Conservation (phyloP, 139 green algal species). For the Chlorella sorokiniana region DNA sequence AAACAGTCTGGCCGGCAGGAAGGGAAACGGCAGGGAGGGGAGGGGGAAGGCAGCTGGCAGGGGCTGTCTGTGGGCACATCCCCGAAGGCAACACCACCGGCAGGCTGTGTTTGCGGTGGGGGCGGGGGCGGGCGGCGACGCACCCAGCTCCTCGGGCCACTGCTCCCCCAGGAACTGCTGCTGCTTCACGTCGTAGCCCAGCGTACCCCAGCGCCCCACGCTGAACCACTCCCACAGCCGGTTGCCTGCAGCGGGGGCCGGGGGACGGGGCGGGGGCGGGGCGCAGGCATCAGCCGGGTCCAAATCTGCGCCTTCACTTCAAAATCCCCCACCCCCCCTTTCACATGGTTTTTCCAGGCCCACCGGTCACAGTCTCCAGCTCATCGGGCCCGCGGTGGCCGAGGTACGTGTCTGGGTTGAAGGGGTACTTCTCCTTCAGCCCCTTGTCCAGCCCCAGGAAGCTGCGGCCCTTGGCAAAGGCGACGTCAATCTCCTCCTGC, state of each 20-base stretch:
- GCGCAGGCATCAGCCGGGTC: neutral
- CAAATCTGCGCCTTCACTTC: neutral
- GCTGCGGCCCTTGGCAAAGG: constrained; percentile 6
- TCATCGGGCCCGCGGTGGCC: constrained; percentile 32
- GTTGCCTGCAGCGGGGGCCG: constrained; percentile 33
- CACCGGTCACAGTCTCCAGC: constrained; percentile 43
- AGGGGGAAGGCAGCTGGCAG: neutral
- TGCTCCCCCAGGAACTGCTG: constrained; percentile 34
- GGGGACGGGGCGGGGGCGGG: neutral
- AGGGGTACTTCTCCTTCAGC: constrained; percentile 33
- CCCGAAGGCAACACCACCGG: no score
- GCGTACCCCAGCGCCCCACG: constrained; percentile 37
- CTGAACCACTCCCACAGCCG: constrained; percentile 46
- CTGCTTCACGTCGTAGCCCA: constrained; percentile 30
- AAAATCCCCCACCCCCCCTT: neutral
- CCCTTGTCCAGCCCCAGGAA: constrained; percentile 34
- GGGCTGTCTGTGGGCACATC: no score
- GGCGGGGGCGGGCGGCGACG: no score
- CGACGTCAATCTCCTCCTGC: constrained; percentile 33
- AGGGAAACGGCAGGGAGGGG: neutral
- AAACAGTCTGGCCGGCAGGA: no score
- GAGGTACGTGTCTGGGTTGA: constrained; percentile 41
- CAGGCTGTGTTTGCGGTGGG: no score
- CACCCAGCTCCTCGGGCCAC: constrained; percentile 30
- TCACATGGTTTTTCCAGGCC: neutral